Conservation (phyloP, 441 rosid species). For the Iberis amara region DNA sequence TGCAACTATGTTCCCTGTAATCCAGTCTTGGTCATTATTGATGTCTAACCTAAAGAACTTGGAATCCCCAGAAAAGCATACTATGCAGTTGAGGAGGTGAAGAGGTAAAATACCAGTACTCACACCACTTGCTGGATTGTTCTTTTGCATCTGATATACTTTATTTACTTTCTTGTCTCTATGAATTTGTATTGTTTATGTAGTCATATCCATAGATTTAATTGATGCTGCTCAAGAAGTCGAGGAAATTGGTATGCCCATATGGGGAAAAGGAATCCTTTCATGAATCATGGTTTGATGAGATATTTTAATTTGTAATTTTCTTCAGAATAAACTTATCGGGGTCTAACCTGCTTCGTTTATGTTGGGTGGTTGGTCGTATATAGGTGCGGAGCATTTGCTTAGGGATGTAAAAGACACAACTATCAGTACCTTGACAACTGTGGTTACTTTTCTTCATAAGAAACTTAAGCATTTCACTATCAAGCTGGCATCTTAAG, state of each 20-base stretch:
- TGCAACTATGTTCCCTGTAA: slow-evolving; percentile 50
- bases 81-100: slow-evolving; percentile 59
- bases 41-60: slow-evolving; percentile 61
- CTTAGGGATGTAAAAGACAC: slow-evolving; percentile 72
- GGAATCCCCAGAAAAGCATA: slow-evolving; percentile 65
- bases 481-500: no score
- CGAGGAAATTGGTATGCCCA: slow-evolving; percentile 59
- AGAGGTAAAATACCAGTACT: slow-evolving; percentile 39
- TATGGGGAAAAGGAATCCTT: neutral
- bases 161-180: no score
- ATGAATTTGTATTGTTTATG: neutral
- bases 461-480: no score
- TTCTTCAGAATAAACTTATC: slow-evolving; percentile 1
- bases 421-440: slow-evolving; percentile 73
- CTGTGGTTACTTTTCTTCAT: slow-evolving; percentile 47
- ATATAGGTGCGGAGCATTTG: slow-evolving; percentile 56
- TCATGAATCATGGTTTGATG: neutral
- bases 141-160: no score
- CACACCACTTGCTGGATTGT: neutral
- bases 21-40: slow-evolving; percentile 58
- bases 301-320: neutral
- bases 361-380: neutral
- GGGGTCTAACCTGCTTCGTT: slow-evolving; percentile 10
- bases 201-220: neutral
- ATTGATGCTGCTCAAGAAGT: slow-evolving; percentile 53